Evolutionary conservation across 306 rosid genomes (phyloP), one percentile per base, ranked within the genome.

Genomic region (Corylus heterophylla): DNA sequence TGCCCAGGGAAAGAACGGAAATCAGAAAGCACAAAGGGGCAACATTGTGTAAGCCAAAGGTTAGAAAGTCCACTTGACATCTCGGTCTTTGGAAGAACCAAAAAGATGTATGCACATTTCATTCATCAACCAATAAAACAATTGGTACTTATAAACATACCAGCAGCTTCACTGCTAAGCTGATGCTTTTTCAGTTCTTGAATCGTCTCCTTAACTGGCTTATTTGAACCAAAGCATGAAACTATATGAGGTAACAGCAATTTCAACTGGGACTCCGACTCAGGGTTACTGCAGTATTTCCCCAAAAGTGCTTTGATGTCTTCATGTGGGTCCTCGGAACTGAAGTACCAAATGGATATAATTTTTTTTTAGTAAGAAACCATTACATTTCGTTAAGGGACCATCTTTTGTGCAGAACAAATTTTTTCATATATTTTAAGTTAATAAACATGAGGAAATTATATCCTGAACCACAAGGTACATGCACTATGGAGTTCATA

Each of bases 281-380:
- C 96, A 3, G 98, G 98, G 85, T 85, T 85, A 77, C 92, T 63
- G 74, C 91, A 89, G 84, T 89, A 91, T 79, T 88, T 90, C 54
- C 83, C 90, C 76, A 96, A 79, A 76, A 90, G 86, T 22, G 84
- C 81, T 77, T 89, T 90, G 75, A 93, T 80, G 75, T 96, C 98
- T 82, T 88, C 88, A 76, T 93, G 91, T 69, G 98, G 93, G 77
- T 93, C 97, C 89, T 89, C 86, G 0, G 96, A 89, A 86, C 99
- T 95, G 88, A 61, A 88, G 14, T 9, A 48, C 11, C 79, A 84
- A 81, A 12, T 71, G 67, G 67, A 66, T 1, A 79, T 79, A 51
- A 85, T 78, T 61, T 67, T 12, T 12, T 67, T 68, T 67, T n/a
- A 42, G 72, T 5, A 11, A 68, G 72, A 68, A 68, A 68, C 17